phyloP scores from a whole-genome alignment of 1,284 basidiomycete species.

The Singerocomus inundabilis region DNA sequence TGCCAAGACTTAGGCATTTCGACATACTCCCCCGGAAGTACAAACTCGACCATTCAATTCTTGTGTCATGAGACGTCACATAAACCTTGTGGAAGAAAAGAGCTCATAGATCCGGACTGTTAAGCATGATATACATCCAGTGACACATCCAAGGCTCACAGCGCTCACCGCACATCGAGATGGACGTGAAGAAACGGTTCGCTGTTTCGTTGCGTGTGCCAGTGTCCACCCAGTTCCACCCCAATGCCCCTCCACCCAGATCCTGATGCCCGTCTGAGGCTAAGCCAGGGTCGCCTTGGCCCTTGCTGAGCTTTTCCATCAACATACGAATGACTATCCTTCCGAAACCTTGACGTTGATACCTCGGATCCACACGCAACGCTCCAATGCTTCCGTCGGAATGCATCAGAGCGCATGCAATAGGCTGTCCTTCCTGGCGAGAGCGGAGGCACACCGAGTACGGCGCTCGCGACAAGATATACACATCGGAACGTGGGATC shows the following conservation, averaged over 20 bases:
- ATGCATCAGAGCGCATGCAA: conserved; percentile 21
- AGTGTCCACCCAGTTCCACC: conserved; percentile 27
- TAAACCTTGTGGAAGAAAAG: neutral
- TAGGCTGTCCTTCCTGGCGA: neutral
- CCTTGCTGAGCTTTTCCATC: conserved; percentile 7
- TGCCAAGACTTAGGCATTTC: neutral
- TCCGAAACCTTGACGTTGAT: conserved; percentile 19
- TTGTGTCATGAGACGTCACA: neutral
- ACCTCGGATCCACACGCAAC: conserved; percentile 13
- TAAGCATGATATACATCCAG: conserved; percentile 16
- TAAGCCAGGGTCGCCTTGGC: neutral
- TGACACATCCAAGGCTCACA: conserved; percentile 8
- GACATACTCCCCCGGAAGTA: neutral
- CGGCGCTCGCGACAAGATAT: conserved; percentile 19
- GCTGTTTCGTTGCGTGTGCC: conserved; percentile 8
- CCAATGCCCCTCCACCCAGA: conserved; percentile 20
- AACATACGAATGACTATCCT: conserved; percentile 12
- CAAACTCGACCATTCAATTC: neutral
- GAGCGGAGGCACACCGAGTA: conserved; percentile 24
- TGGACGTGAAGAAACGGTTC: conserved; percentile 13
- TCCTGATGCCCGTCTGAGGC: conserved; percentile 6
- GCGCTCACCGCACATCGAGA: too few species aligned
- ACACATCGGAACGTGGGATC: conserved; percentile 16
- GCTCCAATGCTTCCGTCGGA: conserved; percentile 23
- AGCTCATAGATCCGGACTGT: neutral